Conservation (phyloP, 2,329 filamentous ascomycete species). For the Exophiala calicioides region DNA sequence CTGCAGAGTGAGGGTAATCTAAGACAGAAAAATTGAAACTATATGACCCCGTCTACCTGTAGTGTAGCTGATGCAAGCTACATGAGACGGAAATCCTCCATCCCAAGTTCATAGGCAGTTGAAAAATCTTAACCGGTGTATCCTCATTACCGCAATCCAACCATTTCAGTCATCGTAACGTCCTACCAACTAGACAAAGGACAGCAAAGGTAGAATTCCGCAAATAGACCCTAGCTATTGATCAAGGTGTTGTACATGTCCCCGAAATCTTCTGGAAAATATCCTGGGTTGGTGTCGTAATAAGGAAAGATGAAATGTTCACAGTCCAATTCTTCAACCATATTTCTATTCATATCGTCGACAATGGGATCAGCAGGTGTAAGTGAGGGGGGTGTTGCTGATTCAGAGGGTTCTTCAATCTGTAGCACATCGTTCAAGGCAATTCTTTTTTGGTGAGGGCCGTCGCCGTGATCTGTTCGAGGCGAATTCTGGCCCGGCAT, state of each 20-base stretch:
- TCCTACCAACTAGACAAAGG: too few species aligned
- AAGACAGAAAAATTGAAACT: too few species aligned
- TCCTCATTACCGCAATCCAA: neutral
- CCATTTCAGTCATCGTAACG: neutral
- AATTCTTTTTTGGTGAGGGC: too few species aligned
- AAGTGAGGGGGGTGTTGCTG: too few species aligned
- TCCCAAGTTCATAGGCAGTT: neutral
- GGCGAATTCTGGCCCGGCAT: too few species aligned
- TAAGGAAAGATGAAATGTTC: neutral
- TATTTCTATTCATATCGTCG: neutral
- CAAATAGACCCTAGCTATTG: neutral
- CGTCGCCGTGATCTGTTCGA: too few species aligned
- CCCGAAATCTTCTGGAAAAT: neutral
- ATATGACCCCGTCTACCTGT: too few species aligned
- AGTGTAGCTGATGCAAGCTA: neutral
- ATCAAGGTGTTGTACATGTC: neutral
- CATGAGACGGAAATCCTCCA: neutral
- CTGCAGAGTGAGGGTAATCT: neutral
- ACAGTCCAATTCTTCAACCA: neutral
- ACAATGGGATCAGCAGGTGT: too few species aligned
- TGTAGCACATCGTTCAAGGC: neutral
- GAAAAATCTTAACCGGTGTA: neutral
- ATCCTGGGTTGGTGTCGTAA: neutral
- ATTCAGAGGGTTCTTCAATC: neutral
- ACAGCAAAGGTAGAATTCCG: too few species aligned